Conservation (phyloP, 179 eudicot species). For the Vitellaria paradoxa region DNA sequence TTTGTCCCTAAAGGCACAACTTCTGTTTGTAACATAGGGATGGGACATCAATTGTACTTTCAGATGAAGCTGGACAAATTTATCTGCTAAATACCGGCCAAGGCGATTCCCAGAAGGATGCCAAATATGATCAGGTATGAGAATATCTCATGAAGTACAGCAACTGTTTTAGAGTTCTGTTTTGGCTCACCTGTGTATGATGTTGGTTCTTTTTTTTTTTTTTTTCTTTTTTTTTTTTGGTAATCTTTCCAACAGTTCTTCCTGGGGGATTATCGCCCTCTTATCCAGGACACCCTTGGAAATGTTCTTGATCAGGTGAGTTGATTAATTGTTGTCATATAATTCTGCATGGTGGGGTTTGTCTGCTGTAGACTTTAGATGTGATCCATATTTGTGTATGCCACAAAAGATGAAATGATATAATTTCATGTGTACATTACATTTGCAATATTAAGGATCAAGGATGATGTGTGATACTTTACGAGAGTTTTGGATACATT, state of each 20-base stretch:
- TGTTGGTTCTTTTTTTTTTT: constrained; percentile 12
- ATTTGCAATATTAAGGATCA: too few relatives aligned
- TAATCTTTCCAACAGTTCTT: constrained; percentile 61
- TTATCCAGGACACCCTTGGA: constrained; percentile 74
- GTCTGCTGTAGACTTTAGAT: neutral
- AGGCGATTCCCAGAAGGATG: constrained; percentile 95
- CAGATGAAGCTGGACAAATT: constrained; percentile 96
- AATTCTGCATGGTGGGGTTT: neutral
- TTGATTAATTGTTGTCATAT: neutral
- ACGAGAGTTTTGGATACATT: neutral
- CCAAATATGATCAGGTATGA: constrained; percentile 91
- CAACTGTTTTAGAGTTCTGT: neutral
- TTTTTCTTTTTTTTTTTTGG: neutral
- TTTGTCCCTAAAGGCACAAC: neutral
- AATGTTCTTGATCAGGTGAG: constrained; percentile 94
- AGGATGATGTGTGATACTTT: neutral
- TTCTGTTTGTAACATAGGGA: constrained; percentile 49
- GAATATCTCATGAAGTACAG: neutral
- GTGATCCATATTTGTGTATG: neutral
- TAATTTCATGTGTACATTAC: neutral
- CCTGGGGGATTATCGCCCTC: constrained; percentile 98
- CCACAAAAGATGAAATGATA: neutral
- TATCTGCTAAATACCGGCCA: constrained; percentile 91
- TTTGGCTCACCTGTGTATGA: neutral
- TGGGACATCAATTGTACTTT: constrained; percentile 91